A percentile compares a stretch with the other conserved stretches of the same genome.
Conservation (phyloP, 306 rosid genomes). For the Pachyrhizus erosus region DNA sequence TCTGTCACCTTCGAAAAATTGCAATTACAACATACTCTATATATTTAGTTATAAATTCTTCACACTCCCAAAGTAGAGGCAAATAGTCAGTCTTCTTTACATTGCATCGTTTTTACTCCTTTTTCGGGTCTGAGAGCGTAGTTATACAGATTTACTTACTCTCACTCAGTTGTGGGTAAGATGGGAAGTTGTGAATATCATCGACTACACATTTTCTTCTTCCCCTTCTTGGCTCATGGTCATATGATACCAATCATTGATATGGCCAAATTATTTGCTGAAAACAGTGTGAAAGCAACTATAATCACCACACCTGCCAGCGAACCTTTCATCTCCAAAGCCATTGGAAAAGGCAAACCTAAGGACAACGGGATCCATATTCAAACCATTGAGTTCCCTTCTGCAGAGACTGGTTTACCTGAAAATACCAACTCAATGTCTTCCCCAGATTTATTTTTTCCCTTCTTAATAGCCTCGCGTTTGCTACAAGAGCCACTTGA, state of each 20-base stretch:
- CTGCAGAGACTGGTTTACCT: slow-evolving; percentile 39
- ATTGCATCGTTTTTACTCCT: no score
- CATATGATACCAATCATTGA: slow-evolving; percentile 21
- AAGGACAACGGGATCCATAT: not conserved
- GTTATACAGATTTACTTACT: no score
- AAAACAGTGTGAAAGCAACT: slow-evolving; percentile 42
- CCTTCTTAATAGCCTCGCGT: not conserved
- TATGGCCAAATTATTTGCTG: slow-evolving; percentile 53
- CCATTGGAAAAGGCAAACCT: slow-evolving; percentile 5
- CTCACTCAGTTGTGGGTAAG: no score
- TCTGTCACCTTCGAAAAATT: no score
- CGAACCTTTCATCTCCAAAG: slow-evolving; percentile 43
- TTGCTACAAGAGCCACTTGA: slow-evolving; percentile 45
- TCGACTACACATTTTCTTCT: slow-evolving; percentile 50
- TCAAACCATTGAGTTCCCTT: slow-evolving; percentile 38
- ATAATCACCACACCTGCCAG: slow-evolving; percentile 55
- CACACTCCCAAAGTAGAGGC: no score
- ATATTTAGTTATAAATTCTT: no score
- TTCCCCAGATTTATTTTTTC: not conserved
- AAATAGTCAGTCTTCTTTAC: no score
- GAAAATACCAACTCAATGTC: slow-evolving; percentile 30
- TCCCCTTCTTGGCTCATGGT: slow-evolving; percentile 58
- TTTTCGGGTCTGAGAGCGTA: no score
- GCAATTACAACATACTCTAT: no score
- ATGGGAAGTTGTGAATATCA: not conserved